Evolutionary conservation across 345 rosid genomes (phyloP).

Genomic region (Stellera chamaejasme): DNA sequence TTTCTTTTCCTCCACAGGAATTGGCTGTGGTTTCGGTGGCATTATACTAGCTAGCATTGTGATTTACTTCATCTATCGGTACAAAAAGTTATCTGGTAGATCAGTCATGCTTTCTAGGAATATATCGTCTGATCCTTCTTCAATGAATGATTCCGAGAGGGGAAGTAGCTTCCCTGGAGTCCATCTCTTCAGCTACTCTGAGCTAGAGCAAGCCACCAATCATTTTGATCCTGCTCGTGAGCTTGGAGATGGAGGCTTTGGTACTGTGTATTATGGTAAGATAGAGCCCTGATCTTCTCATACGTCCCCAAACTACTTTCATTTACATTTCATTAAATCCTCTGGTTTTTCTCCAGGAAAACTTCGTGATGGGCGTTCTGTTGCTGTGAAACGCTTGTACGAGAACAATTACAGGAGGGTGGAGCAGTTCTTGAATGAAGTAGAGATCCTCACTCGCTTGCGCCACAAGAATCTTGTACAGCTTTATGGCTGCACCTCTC

Average conservation of each 20-base stretch:
- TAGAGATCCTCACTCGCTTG: constrained; percentile 53
- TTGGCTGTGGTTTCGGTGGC: constrained; percentile 12
- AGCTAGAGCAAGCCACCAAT: constrained; percentile 67
- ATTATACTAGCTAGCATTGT: constrained; percentile 12
- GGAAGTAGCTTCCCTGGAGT: constrained; percentile 32
- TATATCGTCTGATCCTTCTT: constrained; percentile 31
- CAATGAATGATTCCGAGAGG: constrained; percentile 36
- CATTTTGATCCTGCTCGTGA: constrained; percentile 57
- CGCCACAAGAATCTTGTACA: constrained; percentile 69
- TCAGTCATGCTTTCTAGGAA: constrained; percentile 27
- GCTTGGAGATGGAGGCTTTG: constrained; percentile 95
- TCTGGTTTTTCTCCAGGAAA: constrained; percentile 26
- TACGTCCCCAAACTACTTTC: no score
- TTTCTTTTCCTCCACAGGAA: constrained; percentile 20
- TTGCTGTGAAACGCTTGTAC: constrained; percentile 80
- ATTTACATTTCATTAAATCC: no score
- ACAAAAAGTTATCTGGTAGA: constrained; percentile 17
- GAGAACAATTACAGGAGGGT: constrained; percentile 73
- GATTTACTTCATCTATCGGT: constrained; percentile 22
- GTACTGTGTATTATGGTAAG: constrained; percentile 78
- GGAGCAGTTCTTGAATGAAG: constrained; percentile 82
- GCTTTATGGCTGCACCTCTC: constrained; percentile 84
- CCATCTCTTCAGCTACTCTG: constrained; percentile 47
- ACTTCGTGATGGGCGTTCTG: constrained; percentile 68
- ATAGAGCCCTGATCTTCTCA: neutral